Percentiles rank a stretch among this genome's conserved stretches.
These are phyloP conservation scores for Solidago caesia DNA, from an alignment of 129 eudicot genomes.

Conservation along the genomic window DNA sequence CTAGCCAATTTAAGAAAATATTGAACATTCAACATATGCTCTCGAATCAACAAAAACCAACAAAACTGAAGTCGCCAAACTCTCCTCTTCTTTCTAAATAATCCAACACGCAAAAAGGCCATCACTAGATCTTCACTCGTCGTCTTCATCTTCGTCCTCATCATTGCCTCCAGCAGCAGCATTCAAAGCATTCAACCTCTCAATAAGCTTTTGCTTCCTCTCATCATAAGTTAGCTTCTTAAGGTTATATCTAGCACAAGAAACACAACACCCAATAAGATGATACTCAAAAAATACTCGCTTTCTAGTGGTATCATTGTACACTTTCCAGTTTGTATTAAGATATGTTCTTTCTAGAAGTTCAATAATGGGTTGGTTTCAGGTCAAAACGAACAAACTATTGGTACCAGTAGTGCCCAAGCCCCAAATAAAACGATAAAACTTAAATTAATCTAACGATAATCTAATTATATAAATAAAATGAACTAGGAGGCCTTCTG, in stretches of 20 bases:
- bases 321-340: neutral
- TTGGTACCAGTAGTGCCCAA: neutral
- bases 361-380: neutral
- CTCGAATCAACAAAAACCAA: neutral
- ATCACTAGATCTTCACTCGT: constrained; percentile 22
- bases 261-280: constrained; percentile 8
- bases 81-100: constrained; percentile 4
- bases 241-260: constrained; percentile 34
- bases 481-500: neutral
- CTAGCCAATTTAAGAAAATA: neutral
- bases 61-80: constrained; percentile 1
- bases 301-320: neutral
- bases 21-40: constrained; percentile 6
- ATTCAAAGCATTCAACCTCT: constrained; percentile 50
- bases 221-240: constrained; percentile 52
- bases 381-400: neutral
- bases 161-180: constrained; percentile 40
- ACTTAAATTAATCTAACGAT: neutral
- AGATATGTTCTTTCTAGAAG: neutral
- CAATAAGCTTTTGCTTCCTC: constrained; percentile 46
- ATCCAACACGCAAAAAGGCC: neutral
- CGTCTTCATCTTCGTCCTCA: constrained; percentile 40
- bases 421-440: neutral
- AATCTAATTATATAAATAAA: neutral
- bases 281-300: neutral